These are phyloP conservation scores for Quercus lobata DNA, from an alignment of 331 rosid genomes.

Conservation along the genomic window DNA sequence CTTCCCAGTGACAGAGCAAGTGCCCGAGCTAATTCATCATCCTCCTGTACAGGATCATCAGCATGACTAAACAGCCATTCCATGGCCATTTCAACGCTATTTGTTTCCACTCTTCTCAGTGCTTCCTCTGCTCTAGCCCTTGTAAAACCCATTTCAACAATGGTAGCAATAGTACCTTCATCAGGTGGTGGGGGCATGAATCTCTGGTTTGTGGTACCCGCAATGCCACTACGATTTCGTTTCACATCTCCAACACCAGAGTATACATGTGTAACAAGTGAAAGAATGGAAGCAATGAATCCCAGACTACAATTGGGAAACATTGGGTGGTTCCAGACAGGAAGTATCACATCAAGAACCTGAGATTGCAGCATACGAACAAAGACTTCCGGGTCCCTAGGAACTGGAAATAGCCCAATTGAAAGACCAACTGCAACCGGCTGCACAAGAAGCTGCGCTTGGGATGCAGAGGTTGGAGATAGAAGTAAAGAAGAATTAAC, in stretches of 20 bases:
- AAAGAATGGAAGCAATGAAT: slow-evolving; percentile 81
- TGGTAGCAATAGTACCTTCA: slow-evolving; percentile 85
- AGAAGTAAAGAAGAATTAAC: slow-evolving; percentile 86
- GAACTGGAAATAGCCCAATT: slow-evolving; percentile 94
- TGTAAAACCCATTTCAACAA: slow-evolving; percentile 97
- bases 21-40: slow-evolving; percentile 96
- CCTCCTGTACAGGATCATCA: slow-evolving; percentile 99
- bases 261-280: slow-evolving; percentile 81
- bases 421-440: slow-evolving; percentile 96
- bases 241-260: slow-evolving; percentile 98
- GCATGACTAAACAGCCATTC: slow-evolving; percentile 95
- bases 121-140: slow-evolving; percentile 99
- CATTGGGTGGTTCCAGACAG: slow-evolving; percentile 88
- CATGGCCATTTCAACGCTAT: slow-evolving; percentile 99
- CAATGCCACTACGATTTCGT: slow-evolving; percentile 65
- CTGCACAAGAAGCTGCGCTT: slow-evolving; percentile 90
- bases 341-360: slow-evolving; percentile 86
- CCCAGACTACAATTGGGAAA: slow-evolving; percentile 74
- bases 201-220: slow-evolving; percentile 66
- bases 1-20: slow-evolving; percentile 93
- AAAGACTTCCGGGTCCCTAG: slow-evolving; percentile 96
- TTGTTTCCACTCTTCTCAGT: slow-evolving; percentile 86
- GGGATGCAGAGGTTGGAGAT: slow-evolving; percentile 84
- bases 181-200: slow-evolving; percentile 89
- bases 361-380: slow-evolving; percentile 95